Evolutionary conservation across 495 filamentous ascomycete species (phyloP).

Genomic region (Penicillium canariense): DNA sequence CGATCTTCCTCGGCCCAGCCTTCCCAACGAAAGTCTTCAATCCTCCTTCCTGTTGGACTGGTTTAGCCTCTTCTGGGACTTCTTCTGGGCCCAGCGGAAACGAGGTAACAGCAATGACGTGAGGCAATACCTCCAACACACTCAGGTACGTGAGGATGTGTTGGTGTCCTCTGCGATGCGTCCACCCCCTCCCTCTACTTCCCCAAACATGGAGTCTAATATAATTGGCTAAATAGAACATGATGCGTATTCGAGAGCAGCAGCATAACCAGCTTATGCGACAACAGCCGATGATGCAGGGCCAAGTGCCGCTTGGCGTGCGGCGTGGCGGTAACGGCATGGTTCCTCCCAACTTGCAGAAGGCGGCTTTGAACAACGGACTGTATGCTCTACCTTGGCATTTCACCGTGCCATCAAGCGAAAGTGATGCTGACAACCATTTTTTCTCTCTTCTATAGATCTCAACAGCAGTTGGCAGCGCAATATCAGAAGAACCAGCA

Average conservation of each 20-base stretch:
- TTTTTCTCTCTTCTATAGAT: conserved; percentile 19
- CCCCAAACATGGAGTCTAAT: conserved; percentile 10
- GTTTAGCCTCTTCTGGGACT: conserved; percentile 97
- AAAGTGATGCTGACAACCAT: conserved; percentile 18
- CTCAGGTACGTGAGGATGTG: conserved; percentile 64
- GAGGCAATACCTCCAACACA: conserved; percentile 71
- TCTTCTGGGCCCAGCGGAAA: conserved; percentile 74
- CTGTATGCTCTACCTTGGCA: conserved; percentile 34
- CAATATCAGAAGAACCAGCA: conserved; percentile 68
- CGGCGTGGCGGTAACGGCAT: conserved; percentile 41
- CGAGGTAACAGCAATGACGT: conserved; percentile 55
- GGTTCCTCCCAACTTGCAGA: conserved; percentile 55
- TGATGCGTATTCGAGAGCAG: conserved; percentile 44
- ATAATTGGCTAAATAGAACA: conserved; percentile 29
- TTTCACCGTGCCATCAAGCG: neutral
- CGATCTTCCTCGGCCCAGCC: conserved; percentile 73
- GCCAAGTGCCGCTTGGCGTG: conserved; percentile 58
- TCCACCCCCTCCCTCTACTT: neutral
- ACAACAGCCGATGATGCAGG: conserved; percentile 70
- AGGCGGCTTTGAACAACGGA: conserved; percentile 72
- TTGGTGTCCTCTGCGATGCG: neutral
- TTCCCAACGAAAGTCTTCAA: conserved; percentile 59
- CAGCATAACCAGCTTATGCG: conserved; percentile 66
- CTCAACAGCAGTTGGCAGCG: conserved; percentile 50
- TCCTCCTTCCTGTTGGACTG: conserved; percentile 88